phyloP scores from a whole-genome alignment of 805 yeast species.

The Debaryomyces tyrocola region DNA sequence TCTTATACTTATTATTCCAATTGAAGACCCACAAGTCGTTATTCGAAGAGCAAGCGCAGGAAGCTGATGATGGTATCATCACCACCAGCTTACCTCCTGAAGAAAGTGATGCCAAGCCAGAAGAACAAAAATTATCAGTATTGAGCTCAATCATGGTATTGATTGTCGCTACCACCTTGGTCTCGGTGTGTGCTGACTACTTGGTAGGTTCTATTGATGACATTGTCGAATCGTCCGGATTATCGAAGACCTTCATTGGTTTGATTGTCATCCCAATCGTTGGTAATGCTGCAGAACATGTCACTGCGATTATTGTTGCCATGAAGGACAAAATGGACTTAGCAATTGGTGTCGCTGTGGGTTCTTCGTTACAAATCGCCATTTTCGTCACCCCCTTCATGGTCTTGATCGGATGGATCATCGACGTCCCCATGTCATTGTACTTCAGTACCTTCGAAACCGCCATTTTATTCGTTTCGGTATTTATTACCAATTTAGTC shows the following conservation, averaged over 20 bases:
- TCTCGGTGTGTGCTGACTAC: slow-evolving; percentile 89
- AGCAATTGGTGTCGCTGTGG: slow-evolving; percentile 95
- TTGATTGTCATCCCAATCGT: slow-evolving; percentile 92
- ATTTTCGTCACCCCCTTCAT: slow-evolving; percentile 92
- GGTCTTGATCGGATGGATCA: slow-evolving; percentile 91
- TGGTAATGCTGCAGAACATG: slow-evolving; percentile 99
- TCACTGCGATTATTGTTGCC: slow-evolving; percentile 93
- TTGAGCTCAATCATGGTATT: slow-evolving; percentile 56
- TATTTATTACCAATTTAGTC: slow-evolving; percentile 81
- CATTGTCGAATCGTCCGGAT: slow-evolving; percentile 78
- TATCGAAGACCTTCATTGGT: slow-evolving; percentile 94
- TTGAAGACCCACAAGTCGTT: slow-evolving; percentile 78
- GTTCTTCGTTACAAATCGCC: slow-evolving; percentile 93
- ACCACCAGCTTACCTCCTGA: slow-evolving; percentile 25
- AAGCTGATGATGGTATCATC: slow-evolving; percentile 39
- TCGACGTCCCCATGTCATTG: slow-evolving; percentile 89
- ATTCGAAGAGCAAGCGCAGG: slow-evolving; percentile 54
- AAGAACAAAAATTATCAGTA: slow-evolving; percentile 48
- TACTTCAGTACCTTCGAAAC: slow-evolving; percentile 93
- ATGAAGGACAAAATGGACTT: slow-evolving; percentile 96
- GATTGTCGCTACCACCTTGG: slow-evolving; percentile 67
- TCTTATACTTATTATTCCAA: slow-evolving; percentile 82
- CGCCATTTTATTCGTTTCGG: slow-evolving; percentile 84
- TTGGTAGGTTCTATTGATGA: slow-evolving; percentile 92
- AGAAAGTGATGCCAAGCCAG: slow-evolving; percentile 10